Evolutionary conservation across 2,329 filamentous ascomycete species (phyloP), one percentile per base, ranked within the genome.

Genomic region (Aspergillus sp.): DNA sequence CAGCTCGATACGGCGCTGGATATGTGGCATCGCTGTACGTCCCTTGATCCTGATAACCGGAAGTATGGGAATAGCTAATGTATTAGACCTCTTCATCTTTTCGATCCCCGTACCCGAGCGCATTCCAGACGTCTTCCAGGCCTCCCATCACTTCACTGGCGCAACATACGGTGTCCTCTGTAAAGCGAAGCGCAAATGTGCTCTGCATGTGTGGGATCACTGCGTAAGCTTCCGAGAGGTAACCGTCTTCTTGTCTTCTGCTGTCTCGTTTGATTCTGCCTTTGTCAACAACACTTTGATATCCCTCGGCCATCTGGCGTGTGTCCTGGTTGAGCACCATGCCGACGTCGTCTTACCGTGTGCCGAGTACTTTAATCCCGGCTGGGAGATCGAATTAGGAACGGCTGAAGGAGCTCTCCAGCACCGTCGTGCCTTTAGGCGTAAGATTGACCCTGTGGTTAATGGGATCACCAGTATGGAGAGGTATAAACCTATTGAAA

Each of bases 401-500:
- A 85, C 82, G 4, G 77, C 79, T 52, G 79, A 84, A 61, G 83
- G 84, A 13, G 75, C 75, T 15, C 74, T 86, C 30, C 79, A 82
- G 51, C 83, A 84, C 65, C 79, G 82, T 52, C 83, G 83, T 55
- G 76, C 76, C 3, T 86, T 85, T 73, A 74, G 73, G 49, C 78
- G 83, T 47, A 86, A 86, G 66, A 82, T 87, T 48, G 84, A 86
- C 61, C 84, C 85, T 2, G 83, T 87, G 27, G 83, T 86, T 57
- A 87, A 87, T 64, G 85, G 84, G 51, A 86, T 87, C 62, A 81
- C 81, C 53, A 82, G 86, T 65, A 86, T 85, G 82, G 82, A 83
- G 54, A 82, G 81, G 55, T 87, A 87, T 67, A 72, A 81, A 40
- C 85, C 85, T 0, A 81, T 86, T 27, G 79, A 83, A 46, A 79